These are phyloP conservation scores for Phellopilus nigrolimitatus DNA, from an alignment of 1,284 basidiomycete species.

Conservation along the genomic window DNA sequence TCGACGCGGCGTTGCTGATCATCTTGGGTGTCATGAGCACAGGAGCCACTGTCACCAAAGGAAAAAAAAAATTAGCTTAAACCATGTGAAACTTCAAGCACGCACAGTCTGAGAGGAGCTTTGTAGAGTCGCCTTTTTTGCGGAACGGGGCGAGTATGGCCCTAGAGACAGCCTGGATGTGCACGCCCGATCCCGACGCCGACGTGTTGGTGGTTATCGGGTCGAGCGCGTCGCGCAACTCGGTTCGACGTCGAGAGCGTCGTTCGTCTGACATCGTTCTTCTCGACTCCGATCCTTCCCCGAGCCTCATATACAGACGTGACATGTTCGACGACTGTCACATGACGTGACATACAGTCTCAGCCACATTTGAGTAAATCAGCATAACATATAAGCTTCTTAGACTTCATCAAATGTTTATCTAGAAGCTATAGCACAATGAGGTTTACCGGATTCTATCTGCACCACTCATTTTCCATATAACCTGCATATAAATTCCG, in stretches of 20 bases:
- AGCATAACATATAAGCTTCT: no score
- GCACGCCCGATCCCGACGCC: conserved; percentile 6
- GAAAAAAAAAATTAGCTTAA: conserved; percentile 12
- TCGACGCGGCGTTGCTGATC: conserved; percentile 61
- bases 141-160: conserved; percentile 66
- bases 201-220: conserved; percentile 17
- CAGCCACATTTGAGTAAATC: no score
- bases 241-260: conserved; percentile 13
- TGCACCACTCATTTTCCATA: no score
- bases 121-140: conserved; percentile 61
- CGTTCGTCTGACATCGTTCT: conserved; percentile 19
- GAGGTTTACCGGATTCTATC: no score
- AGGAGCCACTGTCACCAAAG: conserved; percentile 65
- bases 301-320: background rate
- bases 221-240: conserved; percentile 18
- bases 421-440: no score
- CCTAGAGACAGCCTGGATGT: conserved; percentile 59
- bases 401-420: no score
- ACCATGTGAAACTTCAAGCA: conserved; percentile 18
- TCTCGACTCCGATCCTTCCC: no score
- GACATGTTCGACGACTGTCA: background rate
- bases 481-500: no score
- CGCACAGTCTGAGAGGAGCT: conserved; percentile 69
- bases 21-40: conserved; percentile 86
- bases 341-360: background rate